Evolutionary conservation across 495 filamentous ascomycete species (phyloP).

Genomic region (Penicillium turbatum): DNA sequence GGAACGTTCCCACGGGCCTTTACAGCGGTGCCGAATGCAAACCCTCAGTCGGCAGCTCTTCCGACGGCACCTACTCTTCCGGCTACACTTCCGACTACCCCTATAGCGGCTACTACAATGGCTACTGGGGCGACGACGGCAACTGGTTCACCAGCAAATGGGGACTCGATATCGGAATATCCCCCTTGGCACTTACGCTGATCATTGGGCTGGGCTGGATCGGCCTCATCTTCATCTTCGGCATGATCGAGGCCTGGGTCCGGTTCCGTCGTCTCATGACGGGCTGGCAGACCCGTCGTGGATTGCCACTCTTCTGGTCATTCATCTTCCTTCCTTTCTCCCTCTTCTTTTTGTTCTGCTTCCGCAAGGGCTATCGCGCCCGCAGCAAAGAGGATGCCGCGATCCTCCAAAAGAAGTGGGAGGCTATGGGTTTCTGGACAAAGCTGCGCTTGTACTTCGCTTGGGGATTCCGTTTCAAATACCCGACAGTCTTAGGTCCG

Average conservation of each 20-base stretch:
- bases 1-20: slow-evolving; percentile 16
- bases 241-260: slow-evolving; percentile 46
- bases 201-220: slow-evolving; percentile 39
- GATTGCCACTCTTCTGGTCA: slow-evolving; percentile 47
- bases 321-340: slow-evolving; percentile 31
- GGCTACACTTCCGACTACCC: slow-evolving; percentile 11
- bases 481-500: slow-evolving; percentile 37
- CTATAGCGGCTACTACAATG: slow-evolving; percentile 16
- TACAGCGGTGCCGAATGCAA: slow-evolving; percentile 15
- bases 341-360: slow-evolving; percentile 38
- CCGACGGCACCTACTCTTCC: not conserved
- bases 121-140: slow-evolving; percentile 6
- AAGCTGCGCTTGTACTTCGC: slow-evolving; percentile 45
- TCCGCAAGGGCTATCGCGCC: slow-evolving; percentile 35
- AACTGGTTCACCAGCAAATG: slow-evolving; percentile 27
- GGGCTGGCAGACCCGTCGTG: slow-evolving; percentile 44
- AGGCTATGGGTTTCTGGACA: slow-evolving; percentile 29
- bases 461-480: slow-evolving; percentile 48
- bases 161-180: slow-evolving; percentile 24
- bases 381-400: slow-evolving; percentile 39
- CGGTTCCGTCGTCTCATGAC: slow-evolving; percentile 52
- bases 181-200: slow-evolving; percentile 30
- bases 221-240: slow-evolving; percentile 41
- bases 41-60: slow-evolving; percentile 8
- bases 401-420: slow-evolving; percentile 41